Percentiles rank a stretch among this genome's conserved stretches.
Evolutionary conservation across 495 filamentous ascomycete species (phyloP).

Genomic region (Xylaria venustula): DNA sequence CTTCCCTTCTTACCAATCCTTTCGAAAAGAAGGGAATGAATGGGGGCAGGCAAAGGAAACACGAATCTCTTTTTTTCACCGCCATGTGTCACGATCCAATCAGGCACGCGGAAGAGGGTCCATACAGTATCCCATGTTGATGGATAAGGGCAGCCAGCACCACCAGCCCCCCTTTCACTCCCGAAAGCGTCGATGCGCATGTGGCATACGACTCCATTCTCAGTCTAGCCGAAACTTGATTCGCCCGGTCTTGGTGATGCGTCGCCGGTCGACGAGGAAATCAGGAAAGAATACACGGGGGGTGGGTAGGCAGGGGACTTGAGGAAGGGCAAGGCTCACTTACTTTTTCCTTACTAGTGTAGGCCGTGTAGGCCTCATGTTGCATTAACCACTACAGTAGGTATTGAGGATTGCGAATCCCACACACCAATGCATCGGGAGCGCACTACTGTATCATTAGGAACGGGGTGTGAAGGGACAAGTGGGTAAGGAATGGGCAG

Average conservation of each 20-base stretch:
- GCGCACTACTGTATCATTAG: constrained; percentile 19
- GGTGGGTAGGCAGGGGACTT: not conserved
- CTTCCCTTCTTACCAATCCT: not conserved
- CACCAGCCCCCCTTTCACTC: not conserved
- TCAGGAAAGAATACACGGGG: constrained; percentile 14
- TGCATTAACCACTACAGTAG: not conserved
- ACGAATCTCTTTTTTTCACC: constrained; percentile 22
- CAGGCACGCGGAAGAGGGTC: constrained; percentile 18
- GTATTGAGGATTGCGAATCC: constrained; percentile 16
- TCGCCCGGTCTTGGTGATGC: constrained; percentile 2
- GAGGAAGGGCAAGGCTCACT: constrained; percentile 6
- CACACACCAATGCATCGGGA: constrained; percentile 31
- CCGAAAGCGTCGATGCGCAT: constrained; percentile 15
- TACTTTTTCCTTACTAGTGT: too few relatives aligned
- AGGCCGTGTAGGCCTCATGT: not conserved
- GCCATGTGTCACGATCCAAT: constrained; percentile 33
- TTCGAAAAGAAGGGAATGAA: not conserved
- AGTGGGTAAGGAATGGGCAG: too few relatives aligned
- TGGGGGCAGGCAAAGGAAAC: constrained; percentile 5
- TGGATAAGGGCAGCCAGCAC: not conserved
- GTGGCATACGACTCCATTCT: constrained; percentile 8
- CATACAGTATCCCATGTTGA: not conserved
- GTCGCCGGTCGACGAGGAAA: constrained; percentile 7
- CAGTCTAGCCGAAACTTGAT: constrained; percentile 8
- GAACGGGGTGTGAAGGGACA: not conserved